phyloP scores from a whole-genome alignment of 257 asterid genomes.

The Ocimum tenuiflorum region DNA sequence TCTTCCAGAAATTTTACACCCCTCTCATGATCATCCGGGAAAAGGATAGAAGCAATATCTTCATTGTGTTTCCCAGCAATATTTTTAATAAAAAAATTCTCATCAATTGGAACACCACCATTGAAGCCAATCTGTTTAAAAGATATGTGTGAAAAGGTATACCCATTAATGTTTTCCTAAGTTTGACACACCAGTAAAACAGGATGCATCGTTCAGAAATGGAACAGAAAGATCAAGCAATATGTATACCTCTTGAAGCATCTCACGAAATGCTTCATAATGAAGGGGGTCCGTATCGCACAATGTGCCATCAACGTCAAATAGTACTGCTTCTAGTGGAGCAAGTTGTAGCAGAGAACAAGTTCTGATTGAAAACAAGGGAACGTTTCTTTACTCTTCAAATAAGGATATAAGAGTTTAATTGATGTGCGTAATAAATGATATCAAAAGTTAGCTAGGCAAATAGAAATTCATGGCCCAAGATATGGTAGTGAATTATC shows the following conservation, averaged over 20 bases:
- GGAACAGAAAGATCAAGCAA: slow-evolving; percentile 2
- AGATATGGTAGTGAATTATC: not conserved
- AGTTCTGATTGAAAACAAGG: slow-evolving; percentile 38
- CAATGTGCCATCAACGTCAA: slow-evolving; percentile 89
- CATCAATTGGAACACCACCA: slow-evolving; percentile 73
- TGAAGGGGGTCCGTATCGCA: slow-evolving; percentile 95
- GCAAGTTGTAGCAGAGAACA: slow-evolving; percentile 55
- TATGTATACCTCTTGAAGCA: slow-evolving; percentile 63
- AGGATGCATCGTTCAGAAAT: not conserved
- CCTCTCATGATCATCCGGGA: slow-evolving; percentile 72
- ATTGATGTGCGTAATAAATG: not conserved
- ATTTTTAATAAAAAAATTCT: slow-evolving; percentile 49
- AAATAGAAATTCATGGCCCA: not conserved
- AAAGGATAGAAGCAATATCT: slow-evolving; percentile 61
- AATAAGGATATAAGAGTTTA: not conserved
- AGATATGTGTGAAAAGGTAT: not conserved
- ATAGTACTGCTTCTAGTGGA: slow-evolving; percentile 88
- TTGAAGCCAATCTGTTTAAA: slow-evolving; percentile 71
- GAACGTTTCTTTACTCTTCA: slow-evolving; percentile 11
- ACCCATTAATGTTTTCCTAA: not conserved
- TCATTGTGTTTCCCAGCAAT: slow-evolving; percentile 87
- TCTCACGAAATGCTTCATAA: slow-evolving; percentile 49
- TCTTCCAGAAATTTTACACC: slow-evolving; percentile 69
- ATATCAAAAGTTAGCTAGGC: not conserved
- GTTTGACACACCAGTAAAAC: not conserved